phyloP scores from a whole-genome alignment of 2,329 filamentous ascomycete genomes.

The Xylaria digitata region DNA sequence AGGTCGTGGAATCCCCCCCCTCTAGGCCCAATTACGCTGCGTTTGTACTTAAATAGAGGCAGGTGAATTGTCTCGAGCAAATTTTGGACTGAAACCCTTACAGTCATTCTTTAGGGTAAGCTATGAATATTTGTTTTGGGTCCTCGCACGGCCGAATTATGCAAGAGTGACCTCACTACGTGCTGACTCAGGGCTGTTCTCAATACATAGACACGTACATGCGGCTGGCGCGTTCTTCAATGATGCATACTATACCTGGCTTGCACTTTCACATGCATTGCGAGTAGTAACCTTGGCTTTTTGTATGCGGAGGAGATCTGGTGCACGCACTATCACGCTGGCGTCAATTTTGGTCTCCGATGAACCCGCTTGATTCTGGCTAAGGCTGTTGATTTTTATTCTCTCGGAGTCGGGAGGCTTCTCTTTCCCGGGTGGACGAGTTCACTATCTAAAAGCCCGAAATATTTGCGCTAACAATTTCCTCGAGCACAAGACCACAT shows the following conservation, averaged over 20 bases:
- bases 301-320: not conserved
- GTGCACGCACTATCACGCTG: not conserved
- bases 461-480: not conserved
- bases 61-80: not conserved
- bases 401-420: conserved; percentile 16
- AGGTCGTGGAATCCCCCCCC: no score
- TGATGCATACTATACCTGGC: not conserved
- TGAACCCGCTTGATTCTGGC: not conserved
- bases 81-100: not conserved
- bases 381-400: conserved; percentile 1
- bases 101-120: not conserved
- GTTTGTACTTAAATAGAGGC: not conserved
- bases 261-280: conserved; percentile 2
- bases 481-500: not conserved
- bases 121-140: not conserved
- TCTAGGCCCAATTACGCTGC: no score
- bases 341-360: not conserved
- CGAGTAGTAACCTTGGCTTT: not conserved
- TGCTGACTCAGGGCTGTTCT: conserved; percentile 6
- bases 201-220: not conserved
- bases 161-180: not conserved
- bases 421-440: not conserved
- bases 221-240: not conserved
- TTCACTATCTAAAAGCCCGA: conserved; percentile 5
- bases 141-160: not conserved